Conservation (phyloP, 208 protist genomes). For the Crithidia brevicula region DNA sequence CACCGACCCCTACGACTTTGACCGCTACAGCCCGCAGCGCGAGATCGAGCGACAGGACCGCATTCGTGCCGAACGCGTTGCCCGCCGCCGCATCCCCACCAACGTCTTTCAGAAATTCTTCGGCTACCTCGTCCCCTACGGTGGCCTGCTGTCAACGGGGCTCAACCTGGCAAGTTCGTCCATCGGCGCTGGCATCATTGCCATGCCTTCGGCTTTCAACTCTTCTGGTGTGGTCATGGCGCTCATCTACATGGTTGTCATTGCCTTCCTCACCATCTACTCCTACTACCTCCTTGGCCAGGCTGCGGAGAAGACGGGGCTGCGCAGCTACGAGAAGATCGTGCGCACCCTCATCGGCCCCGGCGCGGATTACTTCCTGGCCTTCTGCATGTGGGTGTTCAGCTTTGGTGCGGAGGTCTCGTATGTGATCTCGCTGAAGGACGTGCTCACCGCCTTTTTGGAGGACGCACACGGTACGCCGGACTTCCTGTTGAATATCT, state of each 20-base stretch:
- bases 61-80: slow-evolving; percentile 32
- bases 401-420: slow-evolving; percentile 66
- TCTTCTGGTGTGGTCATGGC: slow-evolving; percentile 50
- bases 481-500: slow-evolving; percentile 27
- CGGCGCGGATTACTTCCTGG: slow-evolving; percentile 61
- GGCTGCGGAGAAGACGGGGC: slow-evolving; percentile 34
- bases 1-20: slow-evolving; percentile 20
- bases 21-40: slow-evolving; percentile 7
- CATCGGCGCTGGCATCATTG: slow-evolving; percentile 66
- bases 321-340: slow-evolving; percentile 53
- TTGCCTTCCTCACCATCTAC: slow-evolving; percentile 56
- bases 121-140: slow-evolving; percentile 52
- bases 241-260: slow-evolving; percentile 33
- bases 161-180: slow-evolving; percentile 59
- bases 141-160: slow-evolving; percentile 48
- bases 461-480: slow-evolving; percentile 36
- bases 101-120: slow-evolving; percentile 41
- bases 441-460: slow-evolving; percentile 61
- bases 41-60: slow-evolving; percentile 15
- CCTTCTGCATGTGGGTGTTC: slow-evolving; percentile 55
- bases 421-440: slow-evolving; percentile 76
- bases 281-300: slow-evolving; percentile 56
- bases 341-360: slow-evolving; percentile 49
- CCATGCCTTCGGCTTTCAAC: slow-evolving; percentile 57
- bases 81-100: slow-evolving; percentile 26